Evolutionary conservation across 345 rosid species (phyloP), one percentile per base, ranked within the genome.

Genomic region (Eucalyptus grandis): DNA sequence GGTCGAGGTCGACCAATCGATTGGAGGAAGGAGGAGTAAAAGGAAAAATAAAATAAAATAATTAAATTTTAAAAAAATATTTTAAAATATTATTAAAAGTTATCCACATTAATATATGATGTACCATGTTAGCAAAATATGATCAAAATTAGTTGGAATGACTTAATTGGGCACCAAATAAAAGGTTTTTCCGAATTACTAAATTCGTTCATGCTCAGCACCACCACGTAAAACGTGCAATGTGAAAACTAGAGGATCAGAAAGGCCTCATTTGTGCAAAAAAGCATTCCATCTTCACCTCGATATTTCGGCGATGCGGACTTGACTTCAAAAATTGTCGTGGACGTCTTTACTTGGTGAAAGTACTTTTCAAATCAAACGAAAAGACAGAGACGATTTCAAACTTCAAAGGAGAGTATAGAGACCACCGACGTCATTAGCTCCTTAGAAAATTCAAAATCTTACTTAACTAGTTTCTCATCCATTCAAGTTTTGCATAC

Each of bases 21-120:
- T 4, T 53, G 11, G 26, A 53, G 58, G 5, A 53, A 53, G 11
- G 58, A 53, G 58, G 58, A 53, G 58, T 21, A 53, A 53, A 53
- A 21, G 26, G 26, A 53, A 53, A 53, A 53, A 53, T 53, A 53
- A 53, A 19, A 8, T 53, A 53, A 53, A 21, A 53, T 53, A 19
- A 19, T 19, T 53, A 53, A 53, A 19, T 0, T 53, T 53, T 53
- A 0, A 53, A 19, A 49, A 53, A 1, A 19, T 17, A 49, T 49
- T 49, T 53, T 53, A 53, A 53, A 53, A 53, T 53, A 53, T 53
- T 53, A 53, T 53, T 53, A 53, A 21, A 53, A 53, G 2, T 53
- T 53, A 4, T 53, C 0, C 2, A 53, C 1, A 3, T 53, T 53
- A 53, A 53, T 21, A 21, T 2, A 1, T 0, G 26, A 0, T 1